Evolutionary conservation across 306 rosid genomes (phyloP).

Genomic region (Cicer bijugum): DNA sequence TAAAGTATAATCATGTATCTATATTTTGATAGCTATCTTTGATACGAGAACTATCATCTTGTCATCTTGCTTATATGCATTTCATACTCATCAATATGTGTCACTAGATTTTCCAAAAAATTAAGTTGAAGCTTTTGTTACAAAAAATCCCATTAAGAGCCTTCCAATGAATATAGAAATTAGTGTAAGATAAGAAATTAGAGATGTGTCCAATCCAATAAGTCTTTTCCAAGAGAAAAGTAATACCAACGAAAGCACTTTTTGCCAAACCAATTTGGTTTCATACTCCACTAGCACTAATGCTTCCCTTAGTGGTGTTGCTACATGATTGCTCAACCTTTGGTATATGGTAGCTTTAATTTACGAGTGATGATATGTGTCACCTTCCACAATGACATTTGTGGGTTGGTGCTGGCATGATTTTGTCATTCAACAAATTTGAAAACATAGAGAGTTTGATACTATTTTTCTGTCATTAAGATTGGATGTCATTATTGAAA

Average conservation of each 20-base stretch:
- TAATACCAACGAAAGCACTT: background rate
- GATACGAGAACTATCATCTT: background rate
- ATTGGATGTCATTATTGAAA: slow-evolving; percentile 30
- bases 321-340: slow-evolving; percentile 43
- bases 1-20: too few relatives aligned
- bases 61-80: background rate
- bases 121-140: background rate
- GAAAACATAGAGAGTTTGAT: background rate
- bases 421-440: slow-evolving; percentile 20
- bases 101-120: background rate
- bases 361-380: slow-evolving; percentile 33
- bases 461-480: slow-evolving; percentile 4
- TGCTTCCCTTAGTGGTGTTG: slow-evolving; percentile 38
- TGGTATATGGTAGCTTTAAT: background rate
- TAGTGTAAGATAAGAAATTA: background rate
- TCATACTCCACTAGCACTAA: slow-evolving; percentile 26
- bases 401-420: background rate
- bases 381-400: slow-evolving; percentile 36
- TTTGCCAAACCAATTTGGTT: slow-evolving; percentile 31
- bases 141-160: background rate
- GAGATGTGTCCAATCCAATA: background rate
- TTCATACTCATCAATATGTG: background rate
- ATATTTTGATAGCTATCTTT: background rate
- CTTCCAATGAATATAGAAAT: background rate
- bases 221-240: background rate